Base-by-base conservation (phyloP, 2,329 filamentous ascomycete genomes). In the Scorias spongiosa region DNA sequence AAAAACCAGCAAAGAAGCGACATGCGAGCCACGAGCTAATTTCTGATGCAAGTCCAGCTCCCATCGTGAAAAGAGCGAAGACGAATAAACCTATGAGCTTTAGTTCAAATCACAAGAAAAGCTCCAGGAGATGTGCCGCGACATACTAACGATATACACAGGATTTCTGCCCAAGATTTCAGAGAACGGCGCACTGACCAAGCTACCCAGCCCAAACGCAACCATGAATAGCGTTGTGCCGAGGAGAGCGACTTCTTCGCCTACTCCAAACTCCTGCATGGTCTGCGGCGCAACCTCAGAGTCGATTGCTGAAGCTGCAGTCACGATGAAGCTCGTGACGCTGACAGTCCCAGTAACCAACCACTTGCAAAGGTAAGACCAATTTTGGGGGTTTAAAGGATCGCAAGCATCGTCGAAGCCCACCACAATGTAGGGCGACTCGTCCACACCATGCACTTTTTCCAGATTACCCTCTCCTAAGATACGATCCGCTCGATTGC, bases 151-250 rank as follows among this genome's bases (percentile, higher is more conserved):
- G 29, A 57, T 46, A 29, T 57, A 56, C 20, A 56, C 41, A 1
- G 49, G 46, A 46, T 55, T 56, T 2, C 54, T 41, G 12, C 44
- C 69, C 40, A 63, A 54, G 1, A 61, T 63, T 48, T 67, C 64
- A 0, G 63, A 64, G 6, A 65, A 54, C 0, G 64, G 63, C 2
- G 61, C 62, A 8, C 61, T 57, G 29, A 64, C 56, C 2, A 65
- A 50, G 2, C 63, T 58, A 5, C 64, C 64, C 12, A 57, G 46
- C 2, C 58, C 63, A 30, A 65, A 55, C 1, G 68, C 69, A 28
- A 71, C 60, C 6, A 72, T 56, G 44, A 68, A 67, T 49, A 70
- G 54, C 50, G 61, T 65, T 39, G 65, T 51, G n/a, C 50, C 38
- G 20, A 40, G 38, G 12, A 28, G 18, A 11, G 53, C 53, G 11